Base-by-base conservation (phyloP, 192 early-diverging fungal species). In the Backusella tuberculispora region DNA sequence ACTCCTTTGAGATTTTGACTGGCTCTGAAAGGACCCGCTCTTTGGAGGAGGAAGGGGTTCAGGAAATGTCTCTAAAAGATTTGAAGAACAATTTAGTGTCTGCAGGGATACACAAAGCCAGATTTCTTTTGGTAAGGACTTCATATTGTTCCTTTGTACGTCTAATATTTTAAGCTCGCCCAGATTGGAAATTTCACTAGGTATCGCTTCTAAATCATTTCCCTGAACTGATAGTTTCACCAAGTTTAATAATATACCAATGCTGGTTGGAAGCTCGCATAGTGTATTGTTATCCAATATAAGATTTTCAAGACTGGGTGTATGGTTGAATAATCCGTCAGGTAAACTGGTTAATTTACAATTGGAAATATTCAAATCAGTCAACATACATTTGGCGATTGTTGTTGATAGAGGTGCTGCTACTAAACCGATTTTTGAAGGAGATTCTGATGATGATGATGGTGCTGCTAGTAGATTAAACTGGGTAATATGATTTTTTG, bases 11-110 rank as follows among this genome's bases (percentile, higher is more conserved):
- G 53, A 60, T 60, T 26, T 24, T 60, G 53, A 60, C 21, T 60
- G 53, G 53, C 53, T 60, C 21, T 60, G 53, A 26, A 60, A 60
- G 21, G 53, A 60, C 13, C 53, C 53, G 21, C 53, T 26, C 53
- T 60, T 60, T 60, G 73, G 76, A 14, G 79, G 74, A n/a, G 63
- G 17, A 63, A 69, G 83, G 15, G 94, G 94, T 50, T 91, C 85
- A 40, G 94, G 95, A 81, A 97, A 96, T 37, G 81, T 75, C 65
- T 93, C 93, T 14, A 97, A 79, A 45, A 93, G 72, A 70, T 97
- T 97, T 29, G 93, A 95, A 3, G 90, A 93, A 34, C 87, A 86
- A 64, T 96, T 97, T 19, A 97, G 79, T 15, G 83, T 74, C 26
- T 81, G 81, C n/a, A 97, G 85, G n/a, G 84, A 86, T 64, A 85